Evolutionary conservation across 371 early-diverging fungal genomes (phyloP), one percentile per base, ranked within the genome.

Genomic region (Mucor velutinosus): DNA sequence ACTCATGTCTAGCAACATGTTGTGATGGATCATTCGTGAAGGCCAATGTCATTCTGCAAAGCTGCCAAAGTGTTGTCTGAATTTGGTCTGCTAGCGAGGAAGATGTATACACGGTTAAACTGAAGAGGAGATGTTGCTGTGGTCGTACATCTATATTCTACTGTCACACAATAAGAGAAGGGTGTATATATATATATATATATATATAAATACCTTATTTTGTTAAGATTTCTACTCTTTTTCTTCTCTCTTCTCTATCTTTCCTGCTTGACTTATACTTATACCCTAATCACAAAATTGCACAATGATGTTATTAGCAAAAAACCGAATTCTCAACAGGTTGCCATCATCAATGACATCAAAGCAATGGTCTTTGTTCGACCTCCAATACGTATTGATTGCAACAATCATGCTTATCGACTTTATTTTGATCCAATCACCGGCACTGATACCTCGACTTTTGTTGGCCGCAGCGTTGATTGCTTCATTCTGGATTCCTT

Each of bases 401-500:
- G 68, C 72, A 27, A 21, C 49, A 11, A 35, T 76, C 30, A 56
- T 75, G 41, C 37, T 63, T 3, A 39, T 69, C 10, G 75, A 74
- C 33, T 69, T 81, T 21, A 43, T 61, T 27, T 56, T 78, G 33
- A 78, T 80, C 35, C 57, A 69, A 65, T 67, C 68, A 29, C 75
- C 78, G 3, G 62, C 65, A 30, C 21, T 43, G 0, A 27, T 73
- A 2, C 67, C 47, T 57, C 76, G 58, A 39, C 63, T 29, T 2
- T 65, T 39, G 29, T 64, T 64, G 58, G 58, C 60, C 51, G 60
- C 15, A 1, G 63, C 69, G 30, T 53, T 73, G 30, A 39, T 66
- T 30, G 58, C 72, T 35, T 67, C 73, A 59, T 70, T 70, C 25
- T 65, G 62, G 11, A 72, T 79, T 33, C 83, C 83, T 27, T 80